Conservation (phyloP, 108 stramenopile genomes). For the Heterococcus sp. region DNA sequence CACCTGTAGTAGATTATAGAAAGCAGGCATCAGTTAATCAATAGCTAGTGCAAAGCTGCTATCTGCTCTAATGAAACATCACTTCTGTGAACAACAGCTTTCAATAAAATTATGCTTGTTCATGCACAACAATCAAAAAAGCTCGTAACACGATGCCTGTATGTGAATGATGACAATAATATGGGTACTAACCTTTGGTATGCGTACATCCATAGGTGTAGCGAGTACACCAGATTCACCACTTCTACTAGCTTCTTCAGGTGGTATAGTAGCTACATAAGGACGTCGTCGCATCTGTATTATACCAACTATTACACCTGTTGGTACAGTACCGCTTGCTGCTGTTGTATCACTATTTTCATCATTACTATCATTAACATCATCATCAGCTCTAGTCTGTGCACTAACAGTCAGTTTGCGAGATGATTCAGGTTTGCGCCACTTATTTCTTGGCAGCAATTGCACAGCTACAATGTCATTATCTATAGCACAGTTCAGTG, state of each 20-base stretch:
- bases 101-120: no score
- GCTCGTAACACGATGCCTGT: no score
- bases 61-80: no score
- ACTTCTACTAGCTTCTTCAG: constrained; percentile 5
- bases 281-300: constrained; percentile 23
- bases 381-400: background rate
- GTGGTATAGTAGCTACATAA: constrained; percentile 30
- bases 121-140: no score
- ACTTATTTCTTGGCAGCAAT: background rate
- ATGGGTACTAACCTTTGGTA: no score
- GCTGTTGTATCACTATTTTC: background rate
- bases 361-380: background rate
- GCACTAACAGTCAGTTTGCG: background rate
- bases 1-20: no score
- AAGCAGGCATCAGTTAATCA: no score
- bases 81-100: no score
- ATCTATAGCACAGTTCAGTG: background rate
- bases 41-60: no score
- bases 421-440: background rate
- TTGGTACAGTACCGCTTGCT: background rate
- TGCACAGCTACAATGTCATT: background rate
- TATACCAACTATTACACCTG: constrained; percentile 17
- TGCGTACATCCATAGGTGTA: constrained; percentile 38
- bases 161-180: no score
- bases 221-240: constrained; percentile 10